Evolutionary conservation across 148 eudicot genomes (phyloP), one percentile per base, ranked within the genome.

Genomic region (Gaultheria prostrata): DNA sequence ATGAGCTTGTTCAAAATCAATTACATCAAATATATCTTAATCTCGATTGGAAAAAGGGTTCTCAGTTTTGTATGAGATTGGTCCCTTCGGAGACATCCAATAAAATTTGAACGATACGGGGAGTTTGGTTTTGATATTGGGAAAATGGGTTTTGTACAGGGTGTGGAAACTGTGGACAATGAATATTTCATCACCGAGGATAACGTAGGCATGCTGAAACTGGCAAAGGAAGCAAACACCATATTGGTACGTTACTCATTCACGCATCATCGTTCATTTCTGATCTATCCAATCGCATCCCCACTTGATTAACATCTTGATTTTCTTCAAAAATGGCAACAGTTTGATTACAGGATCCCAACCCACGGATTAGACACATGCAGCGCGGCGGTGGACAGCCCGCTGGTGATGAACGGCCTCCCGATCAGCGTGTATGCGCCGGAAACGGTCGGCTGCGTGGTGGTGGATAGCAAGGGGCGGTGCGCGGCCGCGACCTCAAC

Each of bases 401-500:
- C 93, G 21, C 15, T 88, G 4, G 51, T 33, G 17, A 95, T 95
- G 98, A 95, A 95, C 85, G 98, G 98, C 0, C 91, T 92, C 3
- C 98, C 98, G 0, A 85, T 95, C 49, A 84, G 85, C 69, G 89
- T 94, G 28, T 95, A 95, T 80, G 93, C 98, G 0, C 95, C 98
- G 6, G 98, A 95, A 87, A 95, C 98, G 0, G 98, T 95, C 0
- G 98, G 98, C 2, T 95, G 98, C 79, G 94, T 88, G 84, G 98
- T 88, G 78, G 98, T 93, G 45, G 98, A 95, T 87, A 51, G 80
- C 54, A 71, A 90, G 61, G 98, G 98, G 21, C 89, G 89, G n/a
- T 95, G 98, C 14, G 98, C 98, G 2, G 98, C 98, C 1, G 98
- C 97, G 21, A 95, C 98, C 0, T 94, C 98, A 20, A 95, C 98